Evolutionary conservation across 2,329 filamentous ascomycete species (phyloP), one percentile per base, ranked within the genome.

Genomic region (Penicillium griseofulvum): DNA sequence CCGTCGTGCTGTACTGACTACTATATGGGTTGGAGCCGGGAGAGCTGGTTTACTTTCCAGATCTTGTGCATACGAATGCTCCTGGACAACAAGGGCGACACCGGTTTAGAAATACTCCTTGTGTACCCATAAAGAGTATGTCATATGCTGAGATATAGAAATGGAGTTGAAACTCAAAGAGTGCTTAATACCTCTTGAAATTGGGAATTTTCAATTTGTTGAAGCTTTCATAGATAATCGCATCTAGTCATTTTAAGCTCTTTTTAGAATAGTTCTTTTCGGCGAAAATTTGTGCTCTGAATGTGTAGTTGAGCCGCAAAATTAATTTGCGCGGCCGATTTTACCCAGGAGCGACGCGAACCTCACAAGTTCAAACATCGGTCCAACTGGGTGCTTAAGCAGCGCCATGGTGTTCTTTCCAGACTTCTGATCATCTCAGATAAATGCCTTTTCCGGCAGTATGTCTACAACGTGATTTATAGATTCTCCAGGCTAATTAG

Each of bases 401-500:
- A 39, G 26, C 17, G 33, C 17, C 34, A 52, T 47, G 42, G 17
- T 37, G 26, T 50, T 17, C 16, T 26, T 24, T 54, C 29, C 24
- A 12, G 4, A 22, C 9, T 14, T 26, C 19, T 34, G 17, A 37
- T 26, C 3, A 45, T 5, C 11, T 37, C 26, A 39, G 22, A 56
- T 55, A 55, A 49, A 62, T 62, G 60, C 58, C 54, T 51, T 52
- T 56, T 7, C 60, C 52, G 11, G 58, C 47, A 14, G 60, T 62
- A 59, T 12, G 49, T 24, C 5, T 10, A 8, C n/a, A 9, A 2
- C 12, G 1, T 19, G 8, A 16, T 26, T 36, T 26, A 8, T 31
- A 2, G 14, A 28, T 41, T 8, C 12, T 11, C 17, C 14, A 22
- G 11, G 43, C 47, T 55, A 16, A 56, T 44, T 3, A 19, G 10